Conservation (phyloP, 306 rosid genomes). For the Malus orientalis region DNA sequence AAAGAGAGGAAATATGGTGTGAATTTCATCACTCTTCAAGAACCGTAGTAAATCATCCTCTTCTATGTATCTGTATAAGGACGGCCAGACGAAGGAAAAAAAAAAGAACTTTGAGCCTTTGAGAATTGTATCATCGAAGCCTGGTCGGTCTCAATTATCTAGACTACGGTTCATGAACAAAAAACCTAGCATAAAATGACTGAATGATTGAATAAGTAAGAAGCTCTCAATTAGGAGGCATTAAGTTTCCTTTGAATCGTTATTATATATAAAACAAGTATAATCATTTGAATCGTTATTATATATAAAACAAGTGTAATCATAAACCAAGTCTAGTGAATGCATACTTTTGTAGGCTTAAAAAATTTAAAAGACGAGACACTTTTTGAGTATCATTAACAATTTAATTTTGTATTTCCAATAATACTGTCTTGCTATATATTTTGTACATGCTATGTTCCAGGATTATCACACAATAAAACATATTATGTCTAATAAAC, state of each 20-base stretch:
- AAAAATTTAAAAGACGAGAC: too few species aligned
- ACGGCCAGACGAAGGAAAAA: neutral
- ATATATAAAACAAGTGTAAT: too few species aligned
- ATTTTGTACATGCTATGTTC: too few species aligned
- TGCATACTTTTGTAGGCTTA: neutral
- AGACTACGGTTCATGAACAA: neutral
- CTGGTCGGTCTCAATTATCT: neutral
- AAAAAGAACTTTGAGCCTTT: neutral
- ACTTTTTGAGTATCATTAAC: too few species aligned
- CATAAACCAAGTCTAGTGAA: neutral
- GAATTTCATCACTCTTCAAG: constrained; percentile 30
- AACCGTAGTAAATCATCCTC: constrained; percentile 42
- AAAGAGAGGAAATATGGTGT: constrained; percentile 39
- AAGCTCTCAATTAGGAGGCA: neutral
- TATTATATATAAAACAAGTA: neutral
- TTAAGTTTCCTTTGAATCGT: neutral
- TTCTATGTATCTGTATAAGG: constrained; percentile 26
- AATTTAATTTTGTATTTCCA: too few species aligned
- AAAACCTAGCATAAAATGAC: neutral
- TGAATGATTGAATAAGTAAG: neutral
- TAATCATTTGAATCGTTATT: too few species aligned
- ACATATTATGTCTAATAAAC: too few species aligned
- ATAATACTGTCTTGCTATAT: too few species aligned
- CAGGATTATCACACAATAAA: too few species aligned
- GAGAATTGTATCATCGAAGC: neutral